Conservation (phyloP, 78 protist genomes). For the Capsaspora owczarzaki region DNA sequence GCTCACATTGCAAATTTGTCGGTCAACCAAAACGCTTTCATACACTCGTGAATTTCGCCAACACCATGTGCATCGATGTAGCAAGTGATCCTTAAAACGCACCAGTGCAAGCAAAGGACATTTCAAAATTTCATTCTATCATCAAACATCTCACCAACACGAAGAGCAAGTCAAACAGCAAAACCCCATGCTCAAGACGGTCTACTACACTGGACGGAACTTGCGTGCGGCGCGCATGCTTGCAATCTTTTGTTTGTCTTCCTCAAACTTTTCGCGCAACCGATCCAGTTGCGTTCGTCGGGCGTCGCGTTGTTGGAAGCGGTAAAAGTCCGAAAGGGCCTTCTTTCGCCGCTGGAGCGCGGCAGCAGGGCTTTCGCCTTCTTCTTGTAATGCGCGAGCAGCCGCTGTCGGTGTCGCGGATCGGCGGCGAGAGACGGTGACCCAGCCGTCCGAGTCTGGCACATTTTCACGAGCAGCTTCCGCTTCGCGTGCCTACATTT, state of each 20-base stretch:
- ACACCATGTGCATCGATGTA: too few species aligned
- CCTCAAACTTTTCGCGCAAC: slow-evolving; percentile 10
- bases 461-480: not conserved
- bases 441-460: not conserved
- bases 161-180: too few species aligned
- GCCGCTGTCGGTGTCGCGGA: not conserved
- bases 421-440: not conserved
- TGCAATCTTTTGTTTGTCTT: slow-evolving; percentile 1
- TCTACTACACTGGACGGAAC: slow-evolving; percentile 13
- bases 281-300: not conserved
- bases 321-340: not conserved
- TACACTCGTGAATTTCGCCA: too few species aligned
- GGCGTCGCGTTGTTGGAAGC: slow-evolving; percentile 4
- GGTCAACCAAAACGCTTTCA: too few species aligned
- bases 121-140: too few species aligned
- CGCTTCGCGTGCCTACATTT: not conserved
- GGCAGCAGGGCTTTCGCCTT: not conserved
- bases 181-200: too few species aligned
- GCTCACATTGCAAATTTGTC: too few species aligned
- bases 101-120: too few species aligned
- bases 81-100: too few species aligned
- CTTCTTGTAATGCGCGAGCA: not conserved
- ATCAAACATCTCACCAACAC: too few species aligned
- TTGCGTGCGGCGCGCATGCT: slow-evolving; percentile 2
- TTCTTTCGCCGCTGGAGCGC: not conserved